Conservation (phyloP, 495 filamentous ascomycete genomes). For the Neurospora hispaniola region DNA sequence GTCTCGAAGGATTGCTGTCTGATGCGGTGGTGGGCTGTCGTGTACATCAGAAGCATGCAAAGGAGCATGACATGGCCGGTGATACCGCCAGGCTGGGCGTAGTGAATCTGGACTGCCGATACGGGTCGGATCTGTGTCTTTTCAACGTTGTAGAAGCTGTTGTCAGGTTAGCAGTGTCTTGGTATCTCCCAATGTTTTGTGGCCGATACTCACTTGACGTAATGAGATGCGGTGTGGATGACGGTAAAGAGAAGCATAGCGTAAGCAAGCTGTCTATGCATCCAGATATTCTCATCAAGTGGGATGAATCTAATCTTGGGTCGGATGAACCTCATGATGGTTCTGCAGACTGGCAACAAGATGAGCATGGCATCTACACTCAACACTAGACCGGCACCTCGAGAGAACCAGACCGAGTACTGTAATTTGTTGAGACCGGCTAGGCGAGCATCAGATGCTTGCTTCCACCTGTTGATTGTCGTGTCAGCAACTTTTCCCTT, state of each 20-base stretch:
- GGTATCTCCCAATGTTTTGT: not conserved
- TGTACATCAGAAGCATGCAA: conserved; percentile 98
- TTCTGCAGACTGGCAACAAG: conserved; percentile 88
- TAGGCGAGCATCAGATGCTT: conserved; percentile 53
- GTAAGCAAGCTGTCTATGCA: conserved; percentile 93
- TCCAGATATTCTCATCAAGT: conserved; percentile 91
- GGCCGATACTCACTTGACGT: conserved; percentile 71
- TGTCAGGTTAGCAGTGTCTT: conserved; percentile 15
- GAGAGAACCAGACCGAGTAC: conserved; percentile 91
- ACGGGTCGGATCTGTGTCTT: conserved; percentile 69
- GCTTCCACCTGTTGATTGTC: conserved; percentile 54
- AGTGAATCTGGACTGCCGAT: conserved; percentile 87
- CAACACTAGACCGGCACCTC: conserved; percentile 78
- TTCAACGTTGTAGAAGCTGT: conserved; percentile 92
- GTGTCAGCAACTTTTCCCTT: not conserved
- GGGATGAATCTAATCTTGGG: conserved; percentile 84
- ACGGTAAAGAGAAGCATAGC: conserved; percentile 71
- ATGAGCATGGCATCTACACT: conserved; percentile 80
- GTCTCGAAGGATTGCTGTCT: conserved; percentile 95
- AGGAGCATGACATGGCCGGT: conserved; percentile 97
- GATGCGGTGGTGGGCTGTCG: conserved; percentile 85
- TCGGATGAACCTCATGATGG: conserved; percentile 68
- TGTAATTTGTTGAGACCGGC: conserved; percentile 68
- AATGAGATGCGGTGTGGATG: conserved; percentile 71
- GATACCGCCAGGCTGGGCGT: conserved; percentile 76